Percentiles rank a stretch among this genome's conserved stretches.
These are phyloP conservation scores for Tulasnella sp. DNA, from an alignment of 768 basidiomycete species.

Conservation along the genomic window DNA sequence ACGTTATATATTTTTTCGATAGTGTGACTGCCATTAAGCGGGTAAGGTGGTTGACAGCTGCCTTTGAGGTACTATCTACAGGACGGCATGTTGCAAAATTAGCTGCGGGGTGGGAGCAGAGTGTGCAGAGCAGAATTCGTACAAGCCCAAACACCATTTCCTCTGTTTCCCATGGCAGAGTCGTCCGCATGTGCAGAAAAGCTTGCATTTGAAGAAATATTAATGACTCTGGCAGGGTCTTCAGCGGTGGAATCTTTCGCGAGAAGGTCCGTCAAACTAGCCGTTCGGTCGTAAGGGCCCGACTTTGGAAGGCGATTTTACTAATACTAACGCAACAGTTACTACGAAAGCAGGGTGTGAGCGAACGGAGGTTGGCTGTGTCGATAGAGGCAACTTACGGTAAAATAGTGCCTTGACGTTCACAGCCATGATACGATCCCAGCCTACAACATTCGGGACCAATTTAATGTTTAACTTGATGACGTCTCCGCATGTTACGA, in stretches of 20 bases:
- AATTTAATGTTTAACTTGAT: not conserved
- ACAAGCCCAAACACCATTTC: slow-evolving; percentile 75
- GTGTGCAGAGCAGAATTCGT: slow-evolving; percentile 30
- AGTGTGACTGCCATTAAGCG: slow-evolving; percentile 62
- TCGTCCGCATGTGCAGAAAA: slow-evolving; percentile 47
- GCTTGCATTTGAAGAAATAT: slow-evolving; percentile 67
- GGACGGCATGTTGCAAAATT: not conserved
- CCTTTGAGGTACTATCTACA: slow-evolving; percentile 72
- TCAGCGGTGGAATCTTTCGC: slow-evolving; percentile 51
- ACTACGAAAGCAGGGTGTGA: not conserved
- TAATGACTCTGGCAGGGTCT: slow-evolving; percentile 72
- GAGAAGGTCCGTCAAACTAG: slow-evolving; percentile 51
- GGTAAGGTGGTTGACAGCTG: slow-evolving; percentile 77
- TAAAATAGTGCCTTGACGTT: slow-evolving; percentile 85
- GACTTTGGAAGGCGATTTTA: not conserved
- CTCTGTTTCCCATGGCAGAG: slow-evolving; percentile 40
- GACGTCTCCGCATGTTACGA: too few relatives aligned
- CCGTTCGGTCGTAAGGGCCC: not conserved
- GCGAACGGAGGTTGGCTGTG: not conserved
- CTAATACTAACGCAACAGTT: slow-evolving; percentile 2
- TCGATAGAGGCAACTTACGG: slow-evolving; percentile 38
- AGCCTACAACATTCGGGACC: slow-evolving; percentile 37
- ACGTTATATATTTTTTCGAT: slow-evolving; percentile 55
- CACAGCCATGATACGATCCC: slow-evolving; percentile 75
- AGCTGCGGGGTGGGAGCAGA: not conserved